These are phyloP conservation scores for Clathrospora elynae DNA, from an alignment of 2,329 filamentous ascomycete genomes.

Conservation along the genomic window DNA sequence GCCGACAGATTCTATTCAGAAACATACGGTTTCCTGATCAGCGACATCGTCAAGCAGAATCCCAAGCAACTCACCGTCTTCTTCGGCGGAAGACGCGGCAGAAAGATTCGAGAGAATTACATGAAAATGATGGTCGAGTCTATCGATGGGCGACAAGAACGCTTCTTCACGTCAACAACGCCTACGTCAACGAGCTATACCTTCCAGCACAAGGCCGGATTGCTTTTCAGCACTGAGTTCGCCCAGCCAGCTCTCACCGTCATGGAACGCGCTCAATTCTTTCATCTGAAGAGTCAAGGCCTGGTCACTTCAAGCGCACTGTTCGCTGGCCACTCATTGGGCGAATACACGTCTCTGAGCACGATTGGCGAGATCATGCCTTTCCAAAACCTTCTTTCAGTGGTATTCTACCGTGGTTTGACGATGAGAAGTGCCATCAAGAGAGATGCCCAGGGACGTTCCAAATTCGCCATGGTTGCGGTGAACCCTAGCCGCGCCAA, in stretches of 20 bases:
- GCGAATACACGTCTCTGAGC: conserved; percentile 2
- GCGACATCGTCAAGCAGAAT: conserved; percentile 48
- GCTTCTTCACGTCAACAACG: conserved; percentile 17
- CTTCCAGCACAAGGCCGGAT: conserved; percentile 17
- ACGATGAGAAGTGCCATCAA: conserved; percentile 18
- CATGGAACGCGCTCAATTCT: conserved; percentile 12
- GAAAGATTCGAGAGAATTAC: conserved; percentile 45
- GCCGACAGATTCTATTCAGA: conserved; percentile 45
- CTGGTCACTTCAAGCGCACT: background rate
- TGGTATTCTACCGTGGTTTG: conserved; percentile 21
- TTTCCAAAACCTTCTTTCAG: background rate
- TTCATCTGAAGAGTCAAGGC: conserved; percentile 10
- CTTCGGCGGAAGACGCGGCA: conserved; percentile 47
- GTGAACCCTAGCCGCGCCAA: conserved; percentile 15
- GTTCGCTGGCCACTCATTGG: conserved; percentile 1
- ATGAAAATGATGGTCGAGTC: conserved; percentile 25
- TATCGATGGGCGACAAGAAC: conserved; percentile 11
- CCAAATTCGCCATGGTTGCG: conserved; percentile 21
- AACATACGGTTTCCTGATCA: conserved; percentile 43
- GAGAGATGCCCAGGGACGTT: conserved; percentile 11
- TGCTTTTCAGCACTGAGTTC: conserved; percentile 30
- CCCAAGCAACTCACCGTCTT: conserved; percentile 47
- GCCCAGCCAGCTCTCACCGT: conserved; percentile 25
- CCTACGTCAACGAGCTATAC: conserved; percentile 22
- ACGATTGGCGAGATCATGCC: conserved; percentile 2